Evolutionary conservation across 2,329 filamentous ascomycete genomes (phyloP), one percentile per base, ranked within the genome.

Genomic region (Aspergillus pseudoglaucus): DNA sequence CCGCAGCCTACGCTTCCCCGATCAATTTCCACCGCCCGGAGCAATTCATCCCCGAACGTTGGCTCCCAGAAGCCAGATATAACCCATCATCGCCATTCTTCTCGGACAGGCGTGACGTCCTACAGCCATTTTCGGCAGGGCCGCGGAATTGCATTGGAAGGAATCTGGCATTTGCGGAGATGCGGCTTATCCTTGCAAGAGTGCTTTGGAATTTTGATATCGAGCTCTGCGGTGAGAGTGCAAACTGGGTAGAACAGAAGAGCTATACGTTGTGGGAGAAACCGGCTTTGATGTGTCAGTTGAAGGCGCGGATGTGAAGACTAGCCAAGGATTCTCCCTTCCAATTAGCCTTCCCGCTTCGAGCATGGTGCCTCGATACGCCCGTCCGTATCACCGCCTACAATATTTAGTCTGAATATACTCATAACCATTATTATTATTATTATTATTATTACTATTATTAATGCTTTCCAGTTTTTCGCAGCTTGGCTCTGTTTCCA

Each of bases 161-260:
- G 49, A 76, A 77, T 41, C 58, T 79, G 37, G 74, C 74, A 0
- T 75, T 74, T 42, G 61, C 71, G 9, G 75, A 79, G 55, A 74
- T 78, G 64, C 64, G 75, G 2, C 54, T 76, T 4, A 71, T 78
- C 30, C 56, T 79, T 6, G 68, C 71, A 0, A 68, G 69, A 3
- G 51, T 79, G 6, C 48, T 79, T 0, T 78, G 64, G 59, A 74
- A 72, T 45, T 79, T 77, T 54, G 75, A 79, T 47, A 44, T 77
- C 44, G 58, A 60, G 23, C 57, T 75, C 20, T 65, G 62, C 2
- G 55, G 65, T 9, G 62, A 66, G n/a, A 66, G 65, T 33, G 32
- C 53, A 7, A 47, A 59, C 12, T 76, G 73, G 72, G 47, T 51
- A 12, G 56, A 61, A 7, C 71, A 75, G 53, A 59, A 60, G 37